Percentiles rank a stretch among this genome's conserved stretches.
Evolutionary conservation across 768 basidiomycete species (phyloP).

Genomic region (Tulasnella sp.): DNA sequence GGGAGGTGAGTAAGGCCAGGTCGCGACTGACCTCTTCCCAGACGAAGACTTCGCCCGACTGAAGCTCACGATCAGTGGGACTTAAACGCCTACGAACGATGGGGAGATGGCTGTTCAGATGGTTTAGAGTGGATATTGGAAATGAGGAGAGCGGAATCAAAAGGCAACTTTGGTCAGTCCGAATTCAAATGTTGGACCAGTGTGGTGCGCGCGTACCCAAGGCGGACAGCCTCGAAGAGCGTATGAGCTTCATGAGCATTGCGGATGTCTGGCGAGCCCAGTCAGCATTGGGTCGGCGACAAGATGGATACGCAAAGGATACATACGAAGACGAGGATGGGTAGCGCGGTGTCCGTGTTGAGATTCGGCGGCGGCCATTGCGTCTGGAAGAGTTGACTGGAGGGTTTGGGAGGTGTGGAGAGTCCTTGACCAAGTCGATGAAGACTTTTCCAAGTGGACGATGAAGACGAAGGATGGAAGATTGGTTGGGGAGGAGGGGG

Average conservation of each 20-base stretch:
- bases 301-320: neutral
- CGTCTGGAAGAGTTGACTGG: neutral
- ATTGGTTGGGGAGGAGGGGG: neutral
- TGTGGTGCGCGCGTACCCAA: conserved; percentile 38
- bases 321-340: conserved; percentile 31
- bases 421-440: conserved; percentile 10
- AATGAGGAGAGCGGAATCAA: conserved; percentile 2
- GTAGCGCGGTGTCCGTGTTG: conserved; percentile 18
- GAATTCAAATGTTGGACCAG: neutral
- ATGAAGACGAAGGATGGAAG: neutral
- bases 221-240: conserved; percentile 74
- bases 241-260: conserved; percentile 80
- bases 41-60: conserved; percentile 77
- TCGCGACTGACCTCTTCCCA: conserved; percentile 63
- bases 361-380: conserved; percentile 18
- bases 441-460: conserved; percentile 25
- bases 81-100: conserved; percentile 72
- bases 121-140: neutral
- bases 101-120: conserved; percentile 57
- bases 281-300: neutral
- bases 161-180: neutral
- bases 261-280: conserved; percentile 59
- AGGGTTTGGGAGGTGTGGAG: neutral
- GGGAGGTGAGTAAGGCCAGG: neutral
- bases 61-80: conserved; percentile 67